Evolutionary conservation across 1,284 basidiomycete genomes (phyloP), one percentile per base, ranked within the genome.

Genomic region (Leccinum insolens): DNA sequence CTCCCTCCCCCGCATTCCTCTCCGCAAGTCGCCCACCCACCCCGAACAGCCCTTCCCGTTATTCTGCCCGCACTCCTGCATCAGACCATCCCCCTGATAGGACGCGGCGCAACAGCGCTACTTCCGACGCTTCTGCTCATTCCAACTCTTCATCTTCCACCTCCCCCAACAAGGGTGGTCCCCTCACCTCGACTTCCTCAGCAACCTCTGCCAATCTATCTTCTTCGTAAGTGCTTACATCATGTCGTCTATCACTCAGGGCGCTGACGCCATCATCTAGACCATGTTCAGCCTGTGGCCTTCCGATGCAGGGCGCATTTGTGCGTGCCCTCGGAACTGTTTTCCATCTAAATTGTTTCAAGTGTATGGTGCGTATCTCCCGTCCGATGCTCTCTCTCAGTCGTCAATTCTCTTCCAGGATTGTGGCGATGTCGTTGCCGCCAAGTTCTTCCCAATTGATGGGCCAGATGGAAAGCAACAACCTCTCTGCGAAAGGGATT

Each of bases 401-500:
- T 64, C 31, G 61, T 66, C 71, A 62, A 71, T 73, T 60, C 65
- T 68, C 49, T 61, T 39, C 28, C 77, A 98, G 95, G 98, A 99
- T 80, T 99, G 97, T 78, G 92, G 95, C 74, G 92, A 93, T 76
- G 94, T 98, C 64, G 97, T 99, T 58, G 97, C 97, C 22, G 93
- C 94, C 73, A 99, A 99, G 81, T 99, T 99, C 85, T 99, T 99
- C 81, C 97, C 98, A 41, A 95, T 98, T 76, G 95, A 98, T 75
- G 91, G 92, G 2, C 84, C 88, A 61, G 93, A 95, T 77, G 90
- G 92, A 71, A 92, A 89, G 76, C 94, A 95, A 74, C 90, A 93
- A 72, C 96, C 96, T 44, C 86, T 98, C n/a, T 99, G 98, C 81
- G 97, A 99, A 82, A 90, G 95, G 67, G 98, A 99, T 80, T 99